Conservation (phyloP, 768 basidiomycete genomes). For the Roridomyces roridus region DNA sequence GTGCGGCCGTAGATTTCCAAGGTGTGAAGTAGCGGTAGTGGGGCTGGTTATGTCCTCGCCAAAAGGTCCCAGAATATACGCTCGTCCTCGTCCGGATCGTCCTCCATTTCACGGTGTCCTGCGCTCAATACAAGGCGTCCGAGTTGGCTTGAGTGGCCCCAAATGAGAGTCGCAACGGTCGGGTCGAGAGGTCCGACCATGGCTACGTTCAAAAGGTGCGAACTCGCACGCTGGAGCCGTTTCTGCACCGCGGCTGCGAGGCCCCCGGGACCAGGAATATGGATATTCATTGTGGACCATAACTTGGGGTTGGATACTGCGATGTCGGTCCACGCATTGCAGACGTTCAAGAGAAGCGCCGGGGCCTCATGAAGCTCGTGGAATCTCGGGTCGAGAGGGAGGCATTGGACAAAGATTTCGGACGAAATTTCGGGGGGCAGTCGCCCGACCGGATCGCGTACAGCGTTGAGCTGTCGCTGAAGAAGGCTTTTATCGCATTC, state of each 20-base stretch:
- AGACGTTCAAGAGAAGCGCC: background rate
- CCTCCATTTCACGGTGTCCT: too few species aligned
- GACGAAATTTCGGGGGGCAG: conserved; percentile 5
- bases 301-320: background rate
- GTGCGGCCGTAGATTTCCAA: too few species aligned
- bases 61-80: too few species aligned
- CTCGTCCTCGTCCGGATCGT: too few species aligned
- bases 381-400: background rate
- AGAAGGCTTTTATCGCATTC: background rate
- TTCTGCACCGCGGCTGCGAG: background rate
- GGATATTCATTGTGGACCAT: background rate
- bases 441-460: background rate
- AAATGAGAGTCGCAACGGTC: too few species aligned
- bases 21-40: too few species aligned
- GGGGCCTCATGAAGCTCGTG: background rate
- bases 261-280: too few species aligned
- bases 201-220: too few species aligned
- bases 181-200: too few species aligned
- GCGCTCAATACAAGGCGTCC: too few species aligned
- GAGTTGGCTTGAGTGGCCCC: too few species aligned
- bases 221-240: background rate
- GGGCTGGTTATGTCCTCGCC: too few species aligned
- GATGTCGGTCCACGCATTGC: background rate
- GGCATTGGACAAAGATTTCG: background rate
- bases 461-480: background rate